Percentiles rank a stretch among this genome's conserved stretches.
Evolutionary conservation across 1,139 yeast species (phyloP).

Genomic region (Debaryomyces sp.): DNA sequence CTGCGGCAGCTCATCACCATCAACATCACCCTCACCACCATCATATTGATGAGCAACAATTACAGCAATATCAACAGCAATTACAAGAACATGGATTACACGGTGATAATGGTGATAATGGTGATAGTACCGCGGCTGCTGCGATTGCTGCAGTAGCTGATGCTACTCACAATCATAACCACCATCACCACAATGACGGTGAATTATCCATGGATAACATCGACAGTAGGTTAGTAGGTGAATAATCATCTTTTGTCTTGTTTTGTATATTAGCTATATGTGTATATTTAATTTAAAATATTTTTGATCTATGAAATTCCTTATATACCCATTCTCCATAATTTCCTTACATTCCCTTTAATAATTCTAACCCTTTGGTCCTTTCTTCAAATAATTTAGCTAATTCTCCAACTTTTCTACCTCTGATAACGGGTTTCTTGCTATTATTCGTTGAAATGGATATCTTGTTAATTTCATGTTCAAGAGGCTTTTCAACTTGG

Average conservation of each 20-base stretch:
- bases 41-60: slow-evolving; percentile 32
- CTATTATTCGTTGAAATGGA: not conserved
- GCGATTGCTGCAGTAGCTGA: slow-evolving; percentile 51
- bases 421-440: slow-evolving; percentile 53
- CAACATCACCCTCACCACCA: slow-evolving; percentile 18
- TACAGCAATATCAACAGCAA: slow-evolving; percentile 38
- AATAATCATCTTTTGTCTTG: slow-evolving; percentile 20
- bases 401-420: slow-evolving; percentile 56
- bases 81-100: slow-evolving; percentile 32
- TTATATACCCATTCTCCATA: not conserved
- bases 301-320: not conserved
- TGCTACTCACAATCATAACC: slow-evolving; percentile 29
- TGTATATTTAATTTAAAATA: slow-evolving; percentile 7
- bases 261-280: slow-evolving; percentile 9
- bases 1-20: slow-evolving; percentile 40
- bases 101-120: slow-evolving; percentile 26
- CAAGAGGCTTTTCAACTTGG: slow-evolving; percentile 9
- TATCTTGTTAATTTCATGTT: not conserved
- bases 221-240: slow-evolving; percentile 51
- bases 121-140: slow-evolving; percentile 35
- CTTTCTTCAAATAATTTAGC: slow-evolving; percentile 61
- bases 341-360: slow-evolving; percentile 34
- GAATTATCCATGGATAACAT: slow-evolving; percentile 52
- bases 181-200: slow-evolving; percentile 29
- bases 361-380: slow-evolving; percentile 52